Evolutionary conservation across 805 yeast genomes (phyloP).

Genomic region (Candida boleticola): DNA sequence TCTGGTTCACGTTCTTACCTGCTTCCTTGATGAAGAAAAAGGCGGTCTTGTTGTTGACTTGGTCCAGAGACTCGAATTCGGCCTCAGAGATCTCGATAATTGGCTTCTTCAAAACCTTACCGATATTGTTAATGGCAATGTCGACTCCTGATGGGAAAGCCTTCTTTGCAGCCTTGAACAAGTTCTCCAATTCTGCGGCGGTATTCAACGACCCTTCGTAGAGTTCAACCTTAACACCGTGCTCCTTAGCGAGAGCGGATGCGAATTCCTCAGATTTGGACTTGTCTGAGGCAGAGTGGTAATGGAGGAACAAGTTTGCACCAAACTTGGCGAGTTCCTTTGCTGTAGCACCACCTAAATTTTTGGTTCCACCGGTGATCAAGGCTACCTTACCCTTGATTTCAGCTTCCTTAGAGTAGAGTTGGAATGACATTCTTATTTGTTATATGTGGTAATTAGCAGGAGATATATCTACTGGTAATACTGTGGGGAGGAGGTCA

Average conservation of each 20-base stretch:
- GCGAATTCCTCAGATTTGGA: slow-evolving; percentile 35
- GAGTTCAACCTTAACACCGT: slow-evolving; percentile 40
- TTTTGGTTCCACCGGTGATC: slow-evolving; percentile 63
- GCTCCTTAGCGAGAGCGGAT: slow-evolving; percentile 29
- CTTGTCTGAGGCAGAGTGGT: slow-evolving; percentile 45
- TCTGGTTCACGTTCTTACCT: slow-evolving; percentile 46
- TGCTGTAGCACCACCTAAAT: slow-evolving; percentile 55
- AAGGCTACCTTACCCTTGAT: slow-evolving; percentile 48
- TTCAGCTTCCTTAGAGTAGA: slow-evolving; percentile 10
- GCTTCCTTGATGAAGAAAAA: slow-evolving; percentile 62
- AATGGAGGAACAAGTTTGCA: slow-evolving; percentile 52
- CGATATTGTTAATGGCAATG: slow-evolving; percentile 66
- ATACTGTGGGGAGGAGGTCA: too few relatives aligned
- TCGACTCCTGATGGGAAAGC: slow-evolving; percentile 50
- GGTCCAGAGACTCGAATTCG: slow-evolving; percentile 56
- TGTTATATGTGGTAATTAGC: too few relatives aligned
- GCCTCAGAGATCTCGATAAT: slow-evolving; percentile 48
- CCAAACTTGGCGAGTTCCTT: slow-evolving; percentile 55
- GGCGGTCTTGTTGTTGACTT: slow-evolving; percentile 56
- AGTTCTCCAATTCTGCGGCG: slow-evolving; percentile 39
- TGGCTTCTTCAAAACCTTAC: slow-evolving; percentile 64
- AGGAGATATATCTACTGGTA: slow-evolving; percentile 4
- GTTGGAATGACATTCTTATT: slow-evolving; percentile 11
- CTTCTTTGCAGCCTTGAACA: slow-evolving; percentile 46
- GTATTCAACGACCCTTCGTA: slow-evolving; percentile 43